These are phyloP conservation scores for Trichosanthes cucumerina DNA, from an alignment of 306 rosid species.

Conservation along the genomic window DNA sequence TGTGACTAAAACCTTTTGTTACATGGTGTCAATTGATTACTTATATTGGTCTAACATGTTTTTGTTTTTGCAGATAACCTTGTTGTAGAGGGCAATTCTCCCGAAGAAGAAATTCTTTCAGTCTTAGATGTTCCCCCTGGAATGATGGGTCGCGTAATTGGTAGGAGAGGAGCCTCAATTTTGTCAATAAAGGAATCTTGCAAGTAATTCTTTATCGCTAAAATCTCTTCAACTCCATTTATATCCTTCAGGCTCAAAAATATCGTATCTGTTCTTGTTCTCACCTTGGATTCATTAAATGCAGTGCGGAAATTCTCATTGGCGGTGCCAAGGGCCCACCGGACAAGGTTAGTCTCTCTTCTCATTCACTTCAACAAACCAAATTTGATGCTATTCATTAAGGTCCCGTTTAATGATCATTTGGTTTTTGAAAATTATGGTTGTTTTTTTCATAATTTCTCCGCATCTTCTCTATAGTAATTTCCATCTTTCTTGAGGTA, in stretches of 20 bases:
- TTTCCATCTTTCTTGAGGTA: no score
- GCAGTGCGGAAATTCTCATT: constrained; percentile 81
- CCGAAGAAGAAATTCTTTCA: constrained; percentile 85
- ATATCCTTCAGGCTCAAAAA: constrained; percentile 2
- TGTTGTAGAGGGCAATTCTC: constrained; percentile 39
- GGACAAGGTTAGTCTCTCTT: constrained; percentile 62
- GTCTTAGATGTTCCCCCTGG: constrained; percentile 81
- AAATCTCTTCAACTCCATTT: neutral
- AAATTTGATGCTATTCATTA: neutral
- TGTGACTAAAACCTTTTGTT: neutral
- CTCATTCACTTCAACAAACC: neutral
- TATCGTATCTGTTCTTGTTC: constrained; percentile 1
- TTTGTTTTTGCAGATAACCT: constrained; percentile 33
- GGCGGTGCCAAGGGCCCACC: constrained; percentile 92
- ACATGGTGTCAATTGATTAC: constrained; percentile 7
- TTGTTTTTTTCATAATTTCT: no score
- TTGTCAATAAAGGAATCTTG: constrained; percentile 72
- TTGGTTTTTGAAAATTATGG: no score
- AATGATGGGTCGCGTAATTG: constrained; percentile 87
- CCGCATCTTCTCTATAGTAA: no score
- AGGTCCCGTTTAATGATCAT: no score
- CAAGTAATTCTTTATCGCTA: constrained; percentile 33
- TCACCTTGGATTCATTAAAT: constrained; percentile 12
- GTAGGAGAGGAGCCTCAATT: constrained; percentile 71
- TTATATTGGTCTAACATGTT: constrained; percentile 15